These are phyloP conservation scores for Metschnikowia cerradonensis DNA, from an alignment of 805 yeast genomes.

Conservation along the genomic window DNA sequence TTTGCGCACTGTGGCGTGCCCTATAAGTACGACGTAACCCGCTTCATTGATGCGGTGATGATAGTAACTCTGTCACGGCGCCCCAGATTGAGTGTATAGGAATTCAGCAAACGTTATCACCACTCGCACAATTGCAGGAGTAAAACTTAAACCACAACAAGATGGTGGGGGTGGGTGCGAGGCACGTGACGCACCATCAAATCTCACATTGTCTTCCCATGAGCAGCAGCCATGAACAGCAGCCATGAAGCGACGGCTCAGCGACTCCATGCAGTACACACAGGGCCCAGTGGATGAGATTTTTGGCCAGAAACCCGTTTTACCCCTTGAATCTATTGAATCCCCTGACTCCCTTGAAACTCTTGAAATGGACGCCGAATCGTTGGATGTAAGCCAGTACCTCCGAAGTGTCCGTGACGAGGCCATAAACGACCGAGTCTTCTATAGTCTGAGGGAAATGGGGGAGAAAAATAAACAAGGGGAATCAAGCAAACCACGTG, in stretches of 20 bases:
- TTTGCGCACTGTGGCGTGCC: too few relatives aligned
- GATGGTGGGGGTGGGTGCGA: too few relatives aligned
- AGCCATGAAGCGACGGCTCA: constrained; percentile 2
- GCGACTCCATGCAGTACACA: constrained; percentile 8
- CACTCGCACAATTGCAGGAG: too few relatives aligned
- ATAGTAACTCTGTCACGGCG: too few relatives aligned
- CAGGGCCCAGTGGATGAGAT: constrained; percentile 23
- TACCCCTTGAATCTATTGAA: constrained; percentile 16
- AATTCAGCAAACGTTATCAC: too few relatives aligned
- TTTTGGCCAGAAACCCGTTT: constrained; percentile 31
- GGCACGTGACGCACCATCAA: background rate
- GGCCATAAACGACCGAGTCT: constrained; percentile 23
- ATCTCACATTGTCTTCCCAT: too few relatives aligned
- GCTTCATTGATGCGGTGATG: too few relatives aligned
- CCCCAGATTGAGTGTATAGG: too few relatives aligned
- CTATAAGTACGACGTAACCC: too few relatives aligned
- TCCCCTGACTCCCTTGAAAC: background rate
- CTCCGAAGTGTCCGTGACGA: constrained; percentile 28
- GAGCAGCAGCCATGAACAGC: too few relatives aligned
- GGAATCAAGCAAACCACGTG: too few relatives aligned
- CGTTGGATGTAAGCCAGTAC: constrained; percentile 21
- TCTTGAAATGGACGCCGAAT: constrained; percentile 4
- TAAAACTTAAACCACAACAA: too few relatives aligned
- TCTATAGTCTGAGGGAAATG: constrained; percentile 7
- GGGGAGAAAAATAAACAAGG: background rate